Percentiles rank a stretch among this genome's conserved stretches.
Evolutionary conservation across 2,329 filamentous ascomycete genomes (phyloP).

Genomic region (Phialophora tarda): DNA sequence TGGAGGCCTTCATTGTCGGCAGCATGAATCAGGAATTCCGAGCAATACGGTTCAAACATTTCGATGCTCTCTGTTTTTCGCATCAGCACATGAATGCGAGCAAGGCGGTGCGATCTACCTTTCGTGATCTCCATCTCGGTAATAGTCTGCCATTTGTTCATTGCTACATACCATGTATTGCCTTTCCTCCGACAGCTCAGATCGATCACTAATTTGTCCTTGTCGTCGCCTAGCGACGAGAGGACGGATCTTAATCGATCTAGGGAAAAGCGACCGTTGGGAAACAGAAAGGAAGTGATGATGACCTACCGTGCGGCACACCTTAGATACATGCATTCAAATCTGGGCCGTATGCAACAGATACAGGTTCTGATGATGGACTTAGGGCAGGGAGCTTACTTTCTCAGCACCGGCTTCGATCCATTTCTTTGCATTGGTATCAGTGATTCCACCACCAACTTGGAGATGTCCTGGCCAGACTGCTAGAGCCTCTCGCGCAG

Average conservation of each 20-base stretch:
- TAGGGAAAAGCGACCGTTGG: slow-evolving; percentile 79
- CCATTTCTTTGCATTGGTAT: slow-evolving; percentile 83
- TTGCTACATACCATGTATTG: slow-evolving; percentile 90
- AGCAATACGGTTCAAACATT: slow-evolving; percentile 85
- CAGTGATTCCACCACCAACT: slow-evolving; percentile 90
- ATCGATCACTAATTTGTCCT: slow-evolving; percentile 85
- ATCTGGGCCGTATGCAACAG: neutral
- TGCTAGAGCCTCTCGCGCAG: slow-evolving; percentile 75
- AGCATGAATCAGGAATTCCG: slow-evolving; percentile 95
- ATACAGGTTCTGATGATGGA: neutral
- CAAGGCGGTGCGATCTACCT: slow-evolving; percentile 59
- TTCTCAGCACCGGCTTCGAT: slow-evolving; percentile 86
- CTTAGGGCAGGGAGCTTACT: slow-evolving; percentile 59
- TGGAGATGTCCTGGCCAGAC: slow-evolving; percentile 84
- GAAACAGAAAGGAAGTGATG: slow-evolving; percentile 94
- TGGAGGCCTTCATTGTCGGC: slow-evolving; percentile 96
- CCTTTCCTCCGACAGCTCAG: slow-evolving; percentile 83
- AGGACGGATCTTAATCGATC: slow-evolving; percentile 76
- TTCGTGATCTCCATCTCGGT: slow-evolving; percentile 93
- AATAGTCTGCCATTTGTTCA: slow-evolving; percentile 98
- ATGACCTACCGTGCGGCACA: slow-evolving; percentile 74
- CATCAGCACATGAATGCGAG: neutral
- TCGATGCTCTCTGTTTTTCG: slow-evolving; percentile 71
- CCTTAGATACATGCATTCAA: neutral
- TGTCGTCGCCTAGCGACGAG: slow-evolving; percentile 72